phyloP scores from a whole-genome alignment of 495 filamentous ascomycete genomes.

The Aspergillus egyptiacus region DNA sequence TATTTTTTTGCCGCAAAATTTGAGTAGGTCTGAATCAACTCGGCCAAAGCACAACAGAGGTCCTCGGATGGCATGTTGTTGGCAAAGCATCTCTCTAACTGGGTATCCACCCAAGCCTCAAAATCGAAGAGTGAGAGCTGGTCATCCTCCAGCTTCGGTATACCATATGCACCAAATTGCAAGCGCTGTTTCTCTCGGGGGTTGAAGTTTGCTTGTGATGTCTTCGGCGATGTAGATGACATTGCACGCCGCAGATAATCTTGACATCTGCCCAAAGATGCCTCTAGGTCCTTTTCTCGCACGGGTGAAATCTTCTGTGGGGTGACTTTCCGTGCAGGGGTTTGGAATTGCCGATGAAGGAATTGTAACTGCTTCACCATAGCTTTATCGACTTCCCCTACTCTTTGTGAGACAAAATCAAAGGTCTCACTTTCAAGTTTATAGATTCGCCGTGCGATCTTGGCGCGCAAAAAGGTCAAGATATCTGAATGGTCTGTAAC shows the following conservation, averaged over 20 bases:
- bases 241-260: constrained; percentile 9
- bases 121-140: constrained; percentile 16
- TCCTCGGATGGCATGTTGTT: constrained; percentile 14
- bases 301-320: background rate
- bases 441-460: constrained; percentile 38
- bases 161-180: background rate
- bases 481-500: constrained; percentile 21
- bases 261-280: constrained; percentile 11
- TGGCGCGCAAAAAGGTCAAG: constrained; percentile 39
- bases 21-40: constrained; percentile 28
- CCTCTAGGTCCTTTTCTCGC: constrained; percentile 10
- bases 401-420: constrained; percentile 7
- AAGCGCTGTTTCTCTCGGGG: constrained; percentile 5
- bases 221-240: background rate
- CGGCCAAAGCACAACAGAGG: constrained; percentile 18
- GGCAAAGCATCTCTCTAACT: constrained; percentile 26
- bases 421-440: constrained; percentile 31
- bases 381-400: background rate
- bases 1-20: constrained; percentile 30
- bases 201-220: background rate
- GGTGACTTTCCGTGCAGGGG: background rate
- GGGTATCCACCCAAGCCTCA: constrained; percentile 38
- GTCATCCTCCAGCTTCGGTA: constrained; percentile 11
- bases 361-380: constrained; percentile 1
- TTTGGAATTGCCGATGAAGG: background rate